A percentile compares a stretch with the other conserved stretches of the same genome.
Evolutionary conservation across 2,329 filamentous ascomycete genomes (phyloP).

Genomic region (Ophiostoma triangulosporum): DNA sequence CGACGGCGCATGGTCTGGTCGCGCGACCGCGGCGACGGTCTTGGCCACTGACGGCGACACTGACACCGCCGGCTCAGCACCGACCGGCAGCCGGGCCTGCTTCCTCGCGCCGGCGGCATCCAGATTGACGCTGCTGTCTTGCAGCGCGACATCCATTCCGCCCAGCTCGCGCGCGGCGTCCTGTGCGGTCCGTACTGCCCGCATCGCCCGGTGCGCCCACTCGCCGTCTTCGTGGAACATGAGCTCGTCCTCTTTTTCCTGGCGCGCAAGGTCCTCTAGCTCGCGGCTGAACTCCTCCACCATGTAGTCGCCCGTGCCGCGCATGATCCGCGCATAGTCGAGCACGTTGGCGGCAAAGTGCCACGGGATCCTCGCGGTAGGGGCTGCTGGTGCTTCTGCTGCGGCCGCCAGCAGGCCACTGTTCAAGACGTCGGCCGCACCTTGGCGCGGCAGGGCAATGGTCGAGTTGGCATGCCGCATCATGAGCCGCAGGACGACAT

Average conservation of each 20-base stretch:
- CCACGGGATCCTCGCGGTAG: conserved; percentile 54
- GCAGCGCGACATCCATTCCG: conserved; percentile 17
- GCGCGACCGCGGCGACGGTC: background rate
- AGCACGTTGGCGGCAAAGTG: conserved; percentile 80
- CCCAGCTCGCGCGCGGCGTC: conserved; percentile 49
- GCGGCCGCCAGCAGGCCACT: background rate
- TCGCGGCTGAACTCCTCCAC: conserved; percentile 65
- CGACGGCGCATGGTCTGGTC: no score
- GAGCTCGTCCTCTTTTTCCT: conserved; percentile 79
- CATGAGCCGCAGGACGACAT: conserved; percentile 80
- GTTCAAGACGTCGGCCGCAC: conserved; percentile 49
- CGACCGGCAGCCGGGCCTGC: background rate
- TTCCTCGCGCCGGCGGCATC: background rate
- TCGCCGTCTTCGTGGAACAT: conserved; percentile 87
- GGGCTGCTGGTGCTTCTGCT: background rate
- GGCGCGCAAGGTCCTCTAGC: conserved; percentile 56
- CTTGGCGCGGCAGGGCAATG: conserved; percentile 74
- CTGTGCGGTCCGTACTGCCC: conserved; percentile 58
- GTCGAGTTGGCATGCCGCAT: conserved; percentile 69
- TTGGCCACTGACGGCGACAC: background rate
- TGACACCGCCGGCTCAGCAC: conserved; percentile 3
- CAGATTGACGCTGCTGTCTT: conserved; percentile 7
- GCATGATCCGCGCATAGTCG: conserved; percentile 93
- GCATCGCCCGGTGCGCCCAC: conserved; percentile 77
- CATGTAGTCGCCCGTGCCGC: conserved; percentile 85